Base-by-base conservation (phyloP, 164 flowering plant species). In the Macadamia tetraphylla region DNA sequence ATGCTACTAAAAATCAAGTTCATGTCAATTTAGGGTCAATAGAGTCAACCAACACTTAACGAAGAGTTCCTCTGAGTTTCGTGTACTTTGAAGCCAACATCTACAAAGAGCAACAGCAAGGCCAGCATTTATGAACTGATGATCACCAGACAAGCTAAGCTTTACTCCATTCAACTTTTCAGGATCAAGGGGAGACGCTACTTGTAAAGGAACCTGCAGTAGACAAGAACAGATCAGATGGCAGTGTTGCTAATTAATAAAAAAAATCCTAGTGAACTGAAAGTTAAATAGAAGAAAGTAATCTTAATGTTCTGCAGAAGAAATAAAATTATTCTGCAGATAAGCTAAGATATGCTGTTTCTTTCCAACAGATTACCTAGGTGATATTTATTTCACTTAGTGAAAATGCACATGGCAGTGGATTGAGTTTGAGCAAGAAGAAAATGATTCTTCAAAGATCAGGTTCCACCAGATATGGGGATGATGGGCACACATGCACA, bases 101-200 rank as follows among this genome's bases (percentile, higher is more conserved):
- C 73, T 83, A 51, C 87, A 86, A 69, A 92, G 85, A 30, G 96
- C 80, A 67, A 88, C 83, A 67, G 96, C 96, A 75, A 92, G 94
- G 58, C 87, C 88, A 62, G 97, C 93, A 78, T 92, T 92, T 57
- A 76, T 70, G 48, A 80, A 78, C 68, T 92, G 97, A 74, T 92
- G 97, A 76, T 89, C 96, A 72, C 97, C 97, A 66, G 85, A 80
- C 80, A 92, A 81, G 66, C 92, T 73, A 67, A 92, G 91, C 68
- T 80, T 72, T 48, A 72, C 29, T 35, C 87, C 91, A 31, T 72
- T 57, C 74, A 88, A 73, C 71, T 60, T 74, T 70, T 73, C 62
- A 68, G 43, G 46, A 72, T 81, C 86, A 64, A 92, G 82, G 31
- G 97, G 88, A 60, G 70, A 67, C 1, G 78, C 86, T 62, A 88